phyloP scores from a whole-genome alignment of 2,329 filamentous ascomycete species.

The Penicillium sp. region DNA sequence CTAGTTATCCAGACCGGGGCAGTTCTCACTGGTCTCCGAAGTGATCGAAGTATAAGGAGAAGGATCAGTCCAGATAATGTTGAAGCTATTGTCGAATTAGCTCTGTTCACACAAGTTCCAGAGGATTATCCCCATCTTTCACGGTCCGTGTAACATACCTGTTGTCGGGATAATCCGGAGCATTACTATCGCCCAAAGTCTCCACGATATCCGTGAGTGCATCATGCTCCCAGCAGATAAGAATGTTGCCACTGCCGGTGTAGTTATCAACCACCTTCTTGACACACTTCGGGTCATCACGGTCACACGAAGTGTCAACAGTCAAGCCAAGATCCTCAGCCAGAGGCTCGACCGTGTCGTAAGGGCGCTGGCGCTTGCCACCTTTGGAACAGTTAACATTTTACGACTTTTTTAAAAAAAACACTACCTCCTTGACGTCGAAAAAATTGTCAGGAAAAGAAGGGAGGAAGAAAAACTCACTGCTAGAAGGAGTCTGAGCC shows the following conservation, averaged over 20 bases:
- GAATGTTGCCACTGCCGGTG: conserved; percentile 53
- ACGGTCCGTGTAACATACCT: conserved; percentile 24
- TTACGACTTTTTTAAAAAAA: too few species aligned
- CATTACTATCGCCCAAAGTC: conserved; percentile 51
- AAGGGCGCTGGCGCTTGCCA: conserved; percentile 54
- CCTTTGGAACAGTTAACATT: conserved; percentile 28
- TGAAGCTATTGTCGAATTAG: conserved; percentile 33
- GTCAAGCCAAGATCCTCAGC: conserved; percentile 55
- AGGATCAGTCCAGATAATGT: conserved; percentile 60
- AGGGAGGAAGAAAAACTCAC: conserved; percentile 20
- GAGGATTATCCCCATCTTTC: too few species aligned
- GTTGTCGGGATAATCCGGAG: conserved; percentile 52
- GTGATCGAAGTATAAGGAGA: conserved; percentile 50
- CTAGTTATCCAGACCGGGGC: conserved; percentile 51
- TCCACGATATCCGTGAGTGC: conserved; percentile 53
- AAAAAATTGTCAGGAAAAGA: background rate
- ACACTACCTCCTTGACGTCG: background rate
- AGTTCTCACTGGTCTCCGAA: conserved; percentile 50
- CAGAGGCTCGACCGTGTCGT: conserved; percentile 57
- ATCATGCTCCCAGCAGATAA: conserved; percentile 63
- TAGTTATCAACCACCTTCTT: conserved; percentile 50
- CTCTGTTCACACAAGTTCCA: background rate
- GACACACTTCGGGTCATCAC: conserved; percentile 57
- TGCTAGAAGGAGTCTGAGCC: conserved; percentile 53
- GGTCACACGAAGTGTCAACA: conserved; percentile 56